Conservation (phyloP, 257 asterid genomes). For the Mitragyna speciosa region DNA sequence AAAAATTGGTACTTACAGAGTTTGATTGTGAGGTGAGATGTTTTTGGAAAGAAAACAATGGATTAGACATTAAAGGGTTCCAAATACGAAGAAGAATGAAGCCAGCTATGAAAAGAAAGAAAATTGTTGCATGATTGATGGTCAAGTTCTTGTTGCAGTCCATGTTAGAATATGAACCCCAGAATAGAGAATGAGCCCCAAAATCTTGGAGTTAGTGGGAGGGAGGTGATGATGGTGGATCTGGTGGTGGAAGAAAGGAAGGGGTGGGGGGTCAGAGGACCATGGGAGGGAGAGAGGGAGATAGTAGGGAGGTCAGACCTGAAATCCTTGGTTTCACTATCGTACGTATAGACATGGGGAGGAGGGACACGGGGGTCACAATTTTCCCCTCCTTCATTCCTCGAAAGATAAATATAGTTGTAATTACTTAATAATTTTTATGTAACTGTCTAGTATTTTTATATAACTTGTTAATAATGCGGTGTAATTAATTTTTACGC, state of each 20-base stretch:
- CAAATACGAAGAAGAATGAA: conserved; percentile 28
- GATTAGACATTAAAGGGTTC: conserved; percentile 23
- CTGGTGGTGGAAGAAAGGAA: background rate
- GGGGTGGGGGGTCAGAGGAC: background rate
- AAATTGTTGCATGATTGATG: conserved; percentile 27
- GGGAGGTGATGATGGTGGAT: background rate
- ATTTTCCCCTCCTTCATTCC: too few species aligned
- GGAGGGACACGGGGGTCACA: too few species aligned
- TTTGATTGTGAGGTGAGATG: conserved; percentile 5
- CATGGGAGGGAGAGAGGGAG: background rate
- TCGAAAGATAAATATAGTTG: too few species aligned
- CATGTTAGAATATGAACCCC: too few species aligned
- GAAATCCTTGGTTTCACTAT: background rate
- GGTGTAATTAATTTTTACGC: too few species aligned
- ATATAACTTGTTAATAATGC: too few species aligned
- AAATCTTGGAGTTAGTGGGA: background rate
- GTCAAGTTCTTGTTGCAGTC: conserved; percentile 33
- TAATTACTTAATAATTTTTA: too few species aligned
- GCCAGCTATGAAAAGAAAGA: conserved; percentile 32
- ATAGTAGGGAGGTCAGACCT: conserved; percentile 34
- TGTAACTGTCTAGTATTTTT: too few species aligned
- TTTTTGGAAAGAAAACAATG: conserved; percentile 3
- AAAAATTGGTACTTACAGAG: conserved; percentile 20
- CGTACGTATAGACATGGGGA: too few species aligned
- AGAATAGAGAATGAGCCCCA: background rate